These are phyloP conservation scores for Ceriops zippeliana DNA, from an alignment of 345 rosid species.

Conservation along the genomic window DNA sequence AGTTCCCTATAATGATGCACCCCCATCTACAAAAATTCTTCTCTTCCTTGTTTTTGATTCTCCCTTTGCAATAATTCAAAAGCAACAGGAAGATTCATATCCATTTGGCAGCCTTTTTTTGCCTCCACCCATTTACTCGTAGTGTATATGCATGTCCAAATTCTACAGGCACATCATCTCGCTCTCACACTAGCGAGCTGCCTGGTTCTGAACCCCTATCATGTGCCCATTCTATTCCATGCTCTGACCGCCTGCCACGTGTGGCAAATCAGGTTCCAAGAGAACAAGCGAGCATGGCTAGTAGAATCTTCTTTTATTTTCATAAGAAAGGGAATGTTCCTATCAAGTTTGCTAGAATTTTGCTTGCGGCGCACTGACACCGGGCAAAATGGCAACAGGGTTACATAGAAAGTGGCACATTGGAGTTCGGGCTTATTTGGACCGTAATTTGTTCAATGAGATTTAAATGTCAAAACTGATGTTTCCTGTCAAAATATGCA, in stretches of 20 bases:
- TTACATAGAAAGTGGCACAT: neutral
- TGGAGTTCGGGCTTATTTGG: neutral
- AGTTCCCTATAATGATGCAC: conserved; percentile 51
- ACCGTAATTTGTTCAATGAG: neutral
- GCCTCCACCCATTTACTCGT: neutral
- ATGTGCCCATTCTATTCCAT: neutral
- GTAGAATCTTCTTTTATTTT: neutral
- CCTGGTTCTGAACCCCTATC: neutral
- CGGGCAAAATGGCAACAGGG: conserved; percentile 9
- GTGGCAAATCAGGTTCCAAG: neutral
- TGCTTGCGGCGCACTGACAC: conserved; percentile 66
- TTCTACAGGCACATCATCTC: conserved; percentile 15
- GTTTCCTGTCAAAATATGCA: too few relatives aligned
- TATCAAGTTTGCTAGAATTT: conserved; percentile 18
- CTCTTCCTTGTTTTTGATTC: conserved; percentile 42
- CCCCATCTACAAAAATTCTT: conserved; percentile 42
- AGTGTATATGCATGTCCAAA: conserved; percentile 28
- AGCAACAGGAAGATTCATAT: conserved; percentile 49
- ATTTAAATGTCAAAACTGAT: too few relatives aligned
- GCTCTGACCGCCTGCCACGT: conserved; percentile 1
- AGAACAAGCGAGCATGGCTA: conserved; percentile 6
- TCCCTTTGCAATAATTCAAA: conserved; percentile 64
- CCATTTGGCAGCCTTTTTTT: conserved; percentile 19
- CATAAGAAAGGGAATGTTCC: conserved; percentile 27
- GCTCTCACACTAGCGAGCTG: conserved; percentile 5